A percentile compares a stretch with the other conserved stretches of the same genome.
These are phyloP conservation scores for Metarhizium guizhouense DNA, from an alignment of 2,329 filamentous ascomycete genomes.

Conservation along the genomic window DNA sequence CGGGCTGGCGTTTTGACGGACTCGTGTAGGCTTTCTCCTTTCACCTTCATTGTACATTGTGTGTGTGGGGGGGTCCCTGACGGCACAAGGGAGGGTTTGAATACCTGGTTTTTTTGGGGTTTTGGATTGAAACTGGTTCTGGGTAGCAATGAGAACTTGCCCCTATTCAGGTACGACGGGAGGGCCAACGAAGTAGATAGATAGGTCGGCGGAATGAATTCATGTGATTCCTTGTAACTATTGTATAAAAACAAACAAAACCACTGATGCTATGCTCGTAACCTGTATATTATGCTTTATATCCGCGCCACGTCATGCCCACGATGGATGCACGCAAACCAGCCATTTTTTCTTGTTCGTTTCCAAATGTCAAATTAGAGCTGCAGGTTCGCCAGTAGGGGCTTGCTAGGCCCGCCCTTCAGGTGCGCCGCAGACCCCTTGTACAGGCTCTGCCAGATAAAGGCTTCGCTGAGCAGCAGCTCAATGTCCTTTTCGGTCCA, in stretches of 20 bases:
- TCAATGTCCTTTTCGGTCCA: slow-evolving; percentile 99
- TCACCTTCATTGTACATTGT: background rate
- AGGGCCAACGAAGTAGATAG: background rate
- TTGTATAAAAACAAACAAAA: background rate
- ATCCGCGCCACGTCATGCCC: no score
- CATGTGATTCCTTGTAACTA: background rate
- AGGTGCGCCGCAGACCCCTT: slow-evolving; percentile 90
- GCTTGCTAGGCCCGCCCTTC: slow-evolving; percentile 38
- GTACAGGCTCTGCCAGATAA: slow-evolving; percentile 97
- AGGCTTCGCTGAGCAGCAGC: slow-evolving; percentile 87
- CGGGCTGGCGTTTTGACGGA: background rate
- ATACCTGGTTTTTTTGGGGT: background rate
- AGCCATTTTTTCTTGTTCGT: no score
- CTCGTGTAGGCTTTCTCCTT: background rate
- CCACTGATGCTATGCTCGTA: background rate
- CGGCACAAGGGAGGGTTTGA: background rate
- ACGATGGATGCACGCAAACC: no score
- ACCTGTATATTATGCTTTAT: background rate
- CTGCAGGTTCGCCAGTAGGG: slow-evolving; percentile 26
- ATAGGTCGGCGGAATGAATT: background rate
- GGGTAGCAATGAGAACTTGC: background rate
- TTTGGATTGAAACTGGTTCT: background rate
- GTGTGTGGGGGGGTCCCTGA: no score
- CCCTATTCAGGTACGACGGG: no score
- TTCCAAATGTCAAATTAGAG: slow-evolving; percentile 14